phyloP scores from a whole-genome alignment of 805 yeast species.

The Candida pseudofarinosa region DNA sequence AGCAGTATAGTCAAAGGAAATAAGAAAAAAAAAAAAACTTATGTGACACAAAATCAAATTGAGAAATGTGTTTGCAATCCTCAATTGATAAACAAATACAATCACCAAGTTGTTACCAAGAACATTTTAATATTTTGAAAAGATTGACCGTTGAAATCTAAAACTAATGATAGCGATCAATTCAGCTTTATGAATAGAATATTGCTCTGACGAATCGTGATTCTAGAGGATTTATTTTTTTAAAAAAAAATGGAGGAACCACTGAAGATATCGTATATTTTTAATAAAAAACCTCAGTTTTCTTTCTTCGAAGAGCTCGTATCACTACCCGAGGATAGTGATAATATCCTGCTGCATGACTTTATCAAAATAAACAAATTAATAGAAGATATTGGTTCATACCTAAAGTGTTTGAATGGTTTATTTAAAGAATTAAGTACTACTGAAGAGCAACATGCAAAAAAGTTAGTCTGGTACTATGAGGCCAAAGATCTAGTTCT shows the following conservation, averaged over 20 bases:
- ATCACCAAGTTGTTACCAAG: not conserved
- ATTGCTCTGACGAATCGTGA: too few relatives aligned
- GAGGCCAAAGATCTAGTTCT: constrained; percentile 19
- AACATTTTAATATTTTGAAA: too few relatives aligned
- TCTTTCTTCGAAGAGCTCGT: constrained; percentile 20
- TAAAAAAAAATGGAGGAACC: not conserved
- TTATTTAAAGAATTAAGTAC: constrained; percentile 10
- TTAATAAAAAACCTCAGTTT: constrained; percentile 15
- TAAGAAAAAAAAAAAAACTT: not conserved
- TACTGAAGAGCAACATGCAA: not conserved
- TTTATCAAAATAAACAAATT: constrained; percentile 23
- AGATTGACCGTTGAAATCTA: too few relatives aligned
- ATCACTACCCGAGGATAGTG: constrained; percentile 12
- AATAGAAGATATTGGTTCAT: constrained; percentile 24
- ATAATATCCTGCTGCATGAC: constrained; percentile 18
- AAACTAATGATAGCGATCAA: too few relatives aligned
- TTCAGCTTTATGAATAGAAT: too few relatives aligned
- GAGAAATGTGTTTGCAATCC: constrained; percentile 1
- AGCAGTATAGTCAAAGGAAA: too few relatives aligned
- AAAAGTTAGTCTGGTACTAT: constrained; percentile 21
- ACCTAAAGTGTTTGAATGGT: constrained; percentile 17
- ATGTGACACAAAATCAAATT: not conserved
- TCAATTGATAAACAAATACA: constrained; percentile 3
- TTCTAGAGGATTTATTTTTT: too few relatives aligned
- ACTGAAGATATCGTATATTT: not conserved